Evolutionary conservation across 176 grass and related monocot genomes (phyloP), one percentile per base, ranked within the genome.

Genomic region (Cenchrus americanus): DNA sequence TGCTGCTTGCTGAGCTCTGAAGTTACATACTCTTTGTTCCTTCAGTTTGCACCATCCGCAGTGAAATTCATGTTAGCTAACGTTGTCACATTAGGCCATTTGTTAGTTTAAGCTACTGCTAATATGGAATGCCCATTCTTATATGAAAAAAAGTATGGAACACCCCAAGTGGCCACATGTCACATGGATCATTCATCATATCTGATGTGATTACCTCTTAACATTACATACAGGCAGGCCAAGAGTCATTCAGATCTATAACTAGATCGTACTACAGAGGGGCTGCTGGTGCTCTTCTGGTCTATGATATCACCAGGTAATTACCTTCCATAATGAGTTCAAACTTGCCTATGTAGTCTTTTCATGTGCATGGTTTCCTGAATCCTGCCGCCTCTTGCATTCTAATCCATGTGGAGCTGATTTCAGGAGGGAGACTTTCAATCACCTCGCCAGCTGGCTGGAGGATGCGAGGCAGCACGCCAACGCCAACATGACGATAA

Each of bases 221-320:
- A 83, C 23, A 58, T 79, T 77, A 21, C 82, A 95, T 77, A 21
- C 82, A 95, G 93, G 90, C 93, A 46, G 90, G 93, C 18, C 93
- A 95, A 27, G 93, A 92, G 74, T 95, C 93, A 41, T 95, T 95
- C 85, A 92, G 90, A 75, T 95, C 93, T 17, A 94, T 94, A 44
- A 94, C 93, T 21, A 83, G 90, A 32, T 94, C 93, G 11, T 94
- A 94, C 78, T 94, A 94, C 69, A 90, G 92, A 86, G 93, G 93
- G 14, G 93, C 90, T 46, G 90, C 93, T 19, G 93, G 93, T 58
- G 93, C 93, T 83, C 87, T 94, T 49, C 47, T 94, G 80, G 93
- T 94, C 2, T 92, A 94, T 14, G 93, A 90, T 44, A 94, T 92
- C 64, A 90, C 93, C 18, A 92, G 93, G 93, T 92, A 80, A 14